Evolutionary conservation across 225 moss, liverwort and hornwort genomes (phyloP).

Genomic region (Bryoerythrophyllum caledonicum): DNA sequence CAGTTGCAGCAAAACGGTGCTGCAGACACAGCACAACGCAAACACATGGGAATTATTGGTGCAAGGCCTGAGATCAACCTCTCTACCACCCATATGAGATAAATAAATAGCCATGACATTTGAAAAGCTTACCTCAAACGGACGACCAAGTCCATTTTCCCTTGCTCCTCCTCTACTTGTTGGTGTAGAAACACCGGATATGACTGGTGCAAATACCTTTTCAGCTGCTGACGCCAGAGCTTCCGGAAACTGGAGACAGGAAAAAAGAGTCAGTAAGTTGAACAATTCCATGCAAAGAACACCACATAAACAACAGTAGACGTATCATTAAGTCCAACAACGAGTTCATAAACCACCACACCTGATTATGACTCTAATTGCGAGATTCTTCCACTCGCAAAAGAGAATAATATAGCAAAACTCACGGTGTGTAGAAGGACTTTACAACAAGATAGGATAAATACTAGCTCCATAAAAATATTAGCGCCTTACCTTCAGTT

Average conservation of each 20-base stretch:
- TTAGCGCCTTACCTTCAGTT: slow-evolving; percentile 50
- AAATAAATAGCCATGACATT: neutral
- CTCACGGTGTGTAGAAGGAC: no score
- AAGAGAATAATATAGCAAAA: no score
- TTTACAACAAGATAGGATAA: neutral
- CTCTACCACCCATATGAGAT: no score
- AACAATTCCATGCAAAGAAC: neutral
- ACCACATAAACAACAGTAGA: neutral
- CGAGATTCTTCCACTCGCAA: no score
- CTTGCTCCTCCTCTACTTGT: slow-evolving; percentile 41
- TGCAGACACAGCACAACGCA: slow-evolving; percentile 37
- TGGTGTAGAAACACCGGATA: slow-evolving; percentile 52
- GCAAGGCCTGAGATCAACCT: no score
- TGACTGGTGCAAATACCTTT: slow-evolving; percentile 60
- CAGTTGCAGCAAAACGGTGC: slow-evolving; percentile 63
- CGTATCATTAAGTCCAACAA: no score
- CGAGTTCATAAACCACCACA: no score
- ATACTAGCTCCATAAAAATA: neutral
- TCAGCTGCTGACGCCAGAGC: slow-evolving; percentile 49
- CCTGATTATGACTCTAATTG: no score
- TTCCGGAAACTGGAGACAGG: slow-evolving; percentile 61
- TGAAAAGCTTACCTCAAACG: slow-evolving; percentile 42
- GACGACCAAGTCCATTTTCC: slow-evolving; percentile 46
- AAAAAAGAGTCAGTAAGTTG: neutral
- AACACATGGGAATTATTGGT: no score